phyloP scores from a whole-genome alignment of 1,284 basidiomycete genomes.

The Cystobasidiaceae sp. region DNA sequence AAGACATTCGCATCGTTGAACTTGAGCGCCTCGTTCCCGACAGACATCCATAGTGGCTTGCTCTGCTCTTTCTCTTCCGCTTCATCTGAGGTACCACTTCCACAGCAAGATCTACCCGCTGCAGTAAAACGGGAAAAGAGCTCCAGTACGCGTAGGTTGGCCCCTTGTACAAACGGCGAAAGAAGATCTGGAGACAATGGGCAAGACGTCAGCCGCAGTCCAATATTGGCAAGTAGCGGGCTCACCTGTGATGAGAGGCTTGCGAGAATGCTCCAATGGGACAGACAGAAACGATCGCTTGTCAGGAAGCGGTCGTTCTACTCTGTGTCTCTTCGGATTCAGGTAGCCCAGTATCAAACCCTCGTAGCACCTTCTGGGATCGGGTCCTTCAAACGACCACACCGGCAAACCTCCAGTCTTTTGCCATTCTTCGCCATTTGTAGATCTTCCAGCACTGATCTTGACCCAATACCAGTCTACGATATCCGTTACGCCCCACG shows the following conservation, averaged over 20 bases:
- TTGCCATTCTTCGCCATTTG: neutral
- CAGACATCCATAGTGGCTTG: slow-evolving; percentile 31
- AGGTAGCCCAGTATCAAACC: slow-evolving; percentile 38
- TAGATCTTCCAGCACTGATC: slow-evolving; percentile 25
- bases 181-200: slow-evolving; percentile 6
- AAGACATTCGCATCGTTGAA: slow-evolving; percentile 34
- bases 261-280: slow-evolving; percentile 28
- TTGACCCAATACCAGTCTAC: slow-evolving; percentile 43
- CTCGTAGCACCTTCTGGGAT: slow-evolving; percentile 39
- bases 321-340: slow-evolving; percentile 10
- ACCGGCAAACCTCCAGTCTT: slow-evolving; percentile 36
- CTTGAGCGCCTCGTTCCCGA: slow-evolving; percentile 42
- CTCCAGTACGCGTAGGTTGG: slow-evolving; percentile 36
- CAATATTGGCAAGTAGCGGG: too few species aligned
- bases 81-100: too few species aligned
- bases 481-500: slow-evolving; percentile 31
- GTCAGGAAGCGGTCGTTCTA: neutral
- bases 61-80: neutral
- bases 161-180: neutral
- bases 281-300: slow-evolving; percentile 13
- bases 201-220: neutral
- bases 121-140: slow-evolving; percentile 37
- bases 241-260: slow-evolving; percentile 20
- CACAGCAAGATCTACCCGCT: too few species aligned
- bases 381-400: slow-evolving; percentile 31